Evolutionary conservation across 768 basidiomycete genomes (phyloP).

Genomic region (Lentinula aciculospora): DNA sequence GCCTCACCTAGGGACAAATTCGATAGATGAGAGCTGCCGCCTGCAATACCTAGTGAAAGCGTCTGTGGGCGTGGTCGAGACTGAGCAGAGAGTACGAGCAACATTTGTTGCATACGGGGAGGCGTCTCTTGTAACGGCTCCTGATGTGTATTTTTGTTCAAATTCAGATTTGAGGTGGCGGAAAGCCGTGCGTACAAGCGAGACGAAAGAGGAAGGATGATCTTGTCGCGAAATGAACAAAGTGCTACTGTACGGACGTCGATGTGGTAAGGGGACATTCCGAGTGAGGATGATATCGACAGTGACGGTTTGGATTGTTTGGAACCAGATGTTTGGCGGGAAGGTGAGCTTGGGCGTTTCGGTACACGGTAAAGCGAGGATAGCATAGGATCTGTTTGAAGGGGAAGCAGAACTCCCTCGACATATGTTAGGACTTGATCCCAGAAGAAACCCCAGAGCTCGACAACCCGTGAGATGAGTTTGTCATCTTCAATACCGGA

Average conservation of each 20-base stretch:
- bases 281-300: conserved; percentile 22
- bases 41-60: conserved; percentile 45
- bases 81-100: conserved; percentile 72
- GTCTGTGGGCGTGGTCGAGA: conserved; percentile 52
- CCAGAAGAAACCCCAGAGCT: conserved; percentile 94
- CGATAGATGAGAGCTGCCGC: conserved; percentile 32
- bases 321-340: conserved; percentile 42
- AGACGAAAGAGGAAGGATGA: conserved; percentile 61
- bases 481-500: conserved; percentile 72
- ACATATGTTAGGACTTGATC: conserved; percentile 82
- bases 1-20: conserved; percentile 61
- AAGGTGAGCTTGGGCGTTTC: conserved; percentile 46
- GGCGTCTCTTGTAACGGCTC: conserved; percentile 51
- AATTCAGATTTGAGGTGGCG: conserved; percentile 32
- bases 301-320: conserved; percentile 32
- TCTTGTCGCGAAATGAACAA: conserved; percentile 72
- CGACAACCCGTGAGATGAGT: conserved; percentile 72
- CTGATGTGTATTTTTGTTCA: conserved; percentile 21
- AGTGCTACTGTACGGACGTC: conserved; percentile 81
- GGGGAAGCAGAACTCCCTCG: conserved; percentile 73
- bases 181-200: conserved; percentile 49
- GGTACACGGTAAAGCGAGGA: conserved; percentile 64
- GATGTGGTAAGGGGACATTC: conserved; percentile 46
- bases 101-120: conserved; percentile 79
- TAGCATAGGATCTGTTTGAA: conserved; percentile 58